phyloP scores from a whole-genome alignment of 345 rosid genomes.

The Abelmoschus esculentus region DNA sequence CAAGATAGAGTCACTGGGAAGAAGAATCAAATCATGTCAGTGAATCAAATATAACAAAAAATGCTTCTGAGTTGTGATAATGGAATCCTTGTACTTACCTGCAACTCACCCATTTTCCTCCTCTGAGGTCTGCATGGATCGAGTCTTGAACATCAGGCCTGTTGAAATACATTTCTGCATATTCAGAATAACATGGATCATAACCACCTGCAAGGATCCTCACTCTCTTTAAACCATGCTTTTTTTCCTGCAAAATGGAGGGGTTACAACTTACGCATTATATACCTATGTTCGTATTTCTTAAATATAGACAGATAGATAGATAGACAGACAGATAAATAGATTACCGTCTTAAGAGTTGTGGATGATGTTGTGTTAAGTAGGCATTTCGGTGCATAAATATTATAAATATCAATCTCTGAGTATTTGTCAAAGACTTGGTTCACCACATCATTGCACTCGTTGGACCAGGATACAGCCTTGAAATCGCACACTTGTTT shows the following conservation, averaged over 20 bases:
- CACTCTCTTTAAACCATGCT: conserved; percentile 22
- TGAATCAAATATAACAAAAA: background rate
- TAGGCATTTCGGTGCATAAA: conserved; percentile 48
- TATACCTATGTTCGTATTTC: background rate
- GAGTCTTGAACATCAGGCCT: conserved; percentile 42
- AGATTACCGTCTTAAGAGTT: background rate
- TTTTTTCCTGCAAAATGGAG: background rate
- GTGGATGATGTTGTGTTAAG: conserved; percentile 16
- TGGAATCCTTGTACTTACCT: conserved; percentile 25
- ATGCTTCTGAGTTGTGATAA: background rate
- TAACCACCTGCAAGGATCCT: conserved; percentile 40
- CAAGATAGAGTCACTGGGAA: conserved; percentile 27
- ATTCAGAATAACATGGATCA: conserved; percentile 44
- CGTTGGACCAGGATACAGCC: conserved; percentile 27
- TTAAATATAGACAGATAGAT: background rate
- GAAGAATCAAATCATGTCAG: background rate
- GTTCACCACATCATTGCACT: conserved; percentile 32
- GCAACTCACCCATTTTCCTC: conserved; percentile 40
- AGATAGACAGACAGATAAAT: background rate
- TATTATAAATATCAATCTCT: conserved; percentile 56
- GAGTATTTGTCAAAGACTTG: conserved; percentile 26
- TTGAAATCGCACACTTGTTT: conserved; percentile 45
- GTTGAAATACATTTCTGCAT: conserved; percentile 42
- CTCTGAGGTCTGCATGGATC: conserved; percentile 33
- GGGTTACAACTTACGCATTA: too few species aligned